These are phyloP conservation scores for Microcos paniculata DNA, from an alignment of 345 rosid species.

Conservation along the genomic window DNA sequence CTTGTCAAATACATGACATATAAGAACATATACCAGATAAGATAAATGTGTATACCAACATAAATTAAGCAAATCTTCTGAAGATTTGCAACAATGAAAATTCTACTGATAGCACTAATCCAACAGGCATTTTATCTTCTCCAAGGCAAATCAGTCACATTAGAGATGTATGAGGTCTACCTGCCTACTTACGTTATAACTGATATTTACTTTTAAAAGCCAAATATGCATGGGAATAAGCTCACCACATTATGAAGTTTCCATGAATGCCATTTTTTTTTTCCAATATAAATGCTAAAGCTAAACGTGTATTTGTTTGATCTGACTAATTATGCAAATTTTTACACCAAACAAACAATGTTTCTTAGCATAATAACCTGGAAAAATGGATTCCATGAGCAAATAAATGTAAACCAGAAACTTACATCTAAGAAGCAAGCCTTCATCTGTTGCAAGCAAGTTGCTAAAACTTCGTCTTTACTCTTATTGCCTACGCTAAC, in stretches of 20 bases:
- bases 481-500: conserved; percentile 82
- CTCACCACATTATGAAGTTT: not conserved
- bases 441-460: conserved; percentile 96
- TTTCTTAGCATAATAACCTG: not conserved
- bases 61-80: not conserved
- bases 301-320: no score
- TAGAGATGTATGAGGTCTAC: no score
- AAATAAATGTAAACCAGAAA: conserved; percentile 15
- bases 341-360: not conserved
- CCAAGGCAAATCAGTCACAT: no score
- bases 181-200: not conserved
- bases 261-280: no score
- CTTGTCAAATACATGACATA: conserved; percentile 11
- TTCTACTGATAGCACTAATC: not conserved
- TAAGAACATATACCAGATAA: not conserved
- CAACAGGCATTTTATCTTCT: not conserved
- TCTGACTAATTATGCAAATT: not conserved
- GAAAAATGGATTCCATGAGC: not conserved
- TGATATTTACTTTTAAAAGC: not conserved
- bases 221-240: not conserved
- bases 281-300: no score
- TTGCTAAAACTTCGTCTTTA: conserved; percentile 76
- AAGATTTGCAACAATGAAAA: not conserved
- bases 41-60: not conserved
- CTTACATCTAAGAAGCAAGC: conserved; percentile 95